phyloP scores from a whole-genome alignment of 345 rosid species.

The Dovyalis caffra region DNA sequence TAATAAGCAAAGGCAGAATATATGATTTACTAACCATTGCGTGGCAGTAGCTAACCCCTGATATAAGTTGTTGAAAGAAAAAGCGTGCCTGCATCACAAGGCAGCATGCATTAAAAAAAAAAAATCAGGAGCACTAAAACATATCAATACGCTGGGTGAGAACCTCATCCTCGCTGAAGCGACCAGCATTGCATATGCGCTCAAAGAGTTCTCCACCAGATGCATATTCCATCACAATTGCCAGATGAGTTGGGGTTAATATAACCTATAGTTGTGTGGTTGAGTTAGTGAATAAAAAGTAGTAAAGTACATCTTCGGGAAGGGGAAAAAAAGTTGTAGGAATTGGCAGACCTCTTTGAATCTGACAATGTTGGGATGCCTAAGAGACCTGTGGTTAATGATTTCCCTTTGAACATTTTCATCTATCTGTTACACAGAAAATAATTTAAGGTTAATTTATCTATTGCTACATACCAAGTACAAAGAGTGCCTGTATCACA shows the following conservation, averaged over 20 bases:
- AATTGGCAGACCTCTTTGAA: constrained; percentile 70
- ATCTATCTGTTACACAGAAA: constrained; percentile 65
- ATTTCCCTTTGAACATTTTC: constrained; percentile 91
- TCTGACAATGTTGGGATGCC: constrained; percentile 96
- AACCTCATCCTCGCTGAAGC: constrained; percentile 95
- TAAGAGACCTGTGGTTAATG: constrained; percentile 83
- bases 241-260: constrained; percentile 91
- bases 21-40: constrained; percentile 60
- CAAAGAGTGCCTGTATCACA: neutral
- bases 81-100: constrained; percentile 71
- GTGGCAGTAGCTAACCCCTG: constrained; percentile 93
- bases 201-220: constrained; percentile 94
- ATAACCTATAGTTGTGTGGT: constrained; percentile 47
- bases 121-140: neutral
- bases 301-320: neutral
- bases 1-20: neutral
- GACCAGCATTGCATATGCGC: constrained; percentile 79
- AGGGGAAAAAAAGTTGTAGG: neutral
- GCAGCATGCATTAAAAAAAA: neutral
- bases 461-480: neutral
- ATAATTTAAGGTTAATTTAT: constrained; percentile 1
- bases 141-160: neutral
- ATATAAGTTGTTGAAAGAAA: constrained; percentile 96
- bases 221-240: constrained; percentile 95
- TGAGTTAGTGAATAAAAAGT: constrained; percentile 7